These are phyloP conservation scores for Saccharomycopsis javanensis DNA, from an alignment of 805 yeast genomes.

Conservation along the genomic window DNA sequence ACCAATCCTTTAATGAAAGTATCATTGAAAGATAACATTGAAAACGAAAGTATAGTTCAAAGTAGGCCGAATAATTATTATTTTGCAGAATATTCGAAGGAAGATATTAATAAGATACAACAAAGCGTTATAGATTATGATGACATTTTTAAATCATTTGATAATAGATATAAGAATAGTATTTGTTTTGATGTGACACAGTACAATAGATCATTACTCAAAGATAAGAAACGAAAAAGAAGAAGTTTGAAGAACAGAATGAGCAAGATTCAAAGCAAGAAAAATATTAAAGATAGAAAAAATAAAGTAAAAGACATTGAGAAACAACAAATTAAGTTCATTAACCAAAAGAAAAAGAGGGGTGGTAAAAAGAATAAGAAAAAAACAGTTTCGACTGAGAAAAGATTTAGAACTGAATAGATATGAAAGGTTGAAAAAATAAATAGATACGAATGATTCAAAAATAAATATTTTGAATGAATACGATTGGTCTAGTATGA, in stretches of 20 bases:
- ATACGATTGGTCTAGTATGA: no score
- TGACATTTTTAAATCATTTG: constrained; percentile 7
- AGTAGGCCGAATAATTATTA: constrained; percentile 14
- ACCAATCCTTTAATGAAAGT: constrained; percentile 10
- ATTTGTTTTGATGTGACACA: constrained; percentile 6
- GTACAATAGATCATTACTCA: constrained; percentile 4
- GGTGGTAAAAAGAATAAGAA: constrained; percentile 20
- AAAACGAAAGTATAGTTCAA: background rate
- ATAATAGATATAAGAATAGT: constrained; percentile 5
- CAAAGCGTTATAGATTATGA: constrained; percentile 10
- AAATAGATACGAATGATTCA: no score
- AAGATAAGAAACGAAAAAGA: constrained; percentile 8
- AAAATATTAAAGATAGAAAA: constrained; percentile 9
- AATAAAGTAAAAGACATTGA: background rate
- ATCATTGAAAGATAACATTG: constrained; percentile 10
- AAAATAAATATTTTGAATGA: no score
- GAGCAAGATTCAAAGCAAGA: constrained; percentile 3
- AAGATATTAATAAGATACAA: constrained; percentile 1
- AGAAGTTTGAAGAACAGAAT: constrained; percentile 15
- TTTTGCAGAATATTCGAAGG: constrained; percentile 10
- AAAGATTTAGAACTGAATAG: constrained; percentile 14
- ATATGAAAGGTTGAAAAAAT: no score
- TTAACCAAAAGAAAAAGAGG: constrained; percentile 18
- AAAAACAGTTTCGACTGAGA: constrained; percentile 6
- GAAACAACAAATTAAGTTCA: background rate